Conservation (phyloP, 352 stramenopile genomes). For the Globisporangium heterothallicum region DNA sequence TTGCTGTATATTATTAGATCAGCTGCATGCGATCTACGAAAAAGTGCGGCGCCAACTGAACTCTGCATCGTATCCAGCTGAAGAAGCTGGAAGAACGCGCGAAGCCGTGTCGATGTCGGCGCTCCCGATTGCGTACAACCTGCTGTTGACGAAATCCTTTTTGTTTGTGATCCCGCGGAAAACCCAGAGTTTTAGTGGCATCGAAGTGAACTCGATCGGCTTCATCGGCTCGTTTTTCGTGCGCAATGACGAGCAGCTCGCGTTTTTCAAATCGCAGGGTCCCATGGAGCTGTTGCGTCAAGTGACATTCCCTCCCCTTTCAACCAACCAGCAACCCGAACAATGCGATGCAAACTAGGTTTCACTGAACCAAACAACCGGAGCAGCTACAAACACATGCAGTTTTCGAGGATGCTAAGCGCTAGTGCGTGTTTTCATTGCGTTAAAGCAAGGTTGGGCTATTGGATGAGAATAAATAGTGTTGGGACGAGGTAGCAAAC, state of each 20-base stretch:
- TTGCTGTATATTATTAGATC: no score
- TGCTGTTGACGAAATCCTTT: conserved; percentile 70
- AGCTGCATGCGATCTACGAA: conserved; percentile 36
- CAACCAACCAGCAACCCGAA: conserved; percentile 5
- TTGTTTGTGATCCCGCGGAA: conserved; percentile 67
- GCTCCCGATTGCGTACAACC: conserved; percentile 62
- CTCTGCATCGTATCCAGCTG: conserved; percentile 21
- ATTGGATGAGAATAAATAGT: no score
- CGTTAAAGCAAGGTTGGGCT: no score
- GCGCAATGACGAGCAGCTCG: conserved; percentile 50
- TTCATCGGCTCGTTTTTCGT: conserved; percentile 82
- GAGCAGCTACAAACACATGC: no score
- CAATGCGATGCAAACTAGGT: no score
- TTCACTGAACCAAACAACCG: no score
- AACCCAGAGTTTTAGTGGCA: conserved; percentile 41
- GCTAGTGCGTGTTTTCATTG: no score
- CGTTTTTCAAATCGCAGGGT: conserved; percentile 41
- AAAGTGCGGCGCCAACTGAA: conserved; percentile 48
- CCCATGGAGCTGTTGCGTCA: conserved; percentile 52
- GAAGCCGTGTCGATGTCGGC: background rate
- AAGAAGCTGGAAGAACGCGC: background rate
- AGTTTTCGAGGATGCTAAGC: no score
- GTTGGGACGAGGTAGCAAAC: no score
- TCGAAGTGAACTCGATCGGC: conserved; percentile 83
- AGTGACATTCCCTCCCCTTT: conserved; percentile 51